Evolutionary conservation across 106 monocot genomes (phyloP).

Genomic region (Agapanthus africanus): DNA sequence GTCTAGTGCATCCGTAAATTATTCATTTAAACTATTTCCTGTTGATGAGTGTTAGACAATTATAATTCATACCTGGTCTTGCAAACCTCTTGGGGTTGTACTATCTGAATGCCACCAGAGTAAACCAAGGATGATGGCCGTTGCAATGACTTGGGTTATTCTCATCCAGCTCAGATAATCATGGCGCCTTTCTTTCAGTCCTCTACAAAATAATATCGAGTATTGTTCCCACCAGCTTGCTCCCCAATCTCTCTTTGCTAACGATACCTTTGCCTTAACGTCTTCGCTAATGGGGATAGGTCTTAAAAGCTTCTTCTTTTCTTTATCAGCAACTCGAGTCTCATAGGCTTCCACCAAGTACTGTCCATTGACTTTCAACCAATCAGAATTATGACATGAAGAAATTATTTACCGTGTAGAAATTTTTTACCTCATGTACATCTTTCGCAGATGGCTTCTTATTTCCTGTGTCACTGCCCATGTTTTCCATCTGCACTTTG

Average conservation of each 20-base stretch:
- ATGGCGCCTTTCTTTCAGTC: slow-evolving; percentile 77
- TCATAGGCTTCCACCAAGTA: slow-evolving; percentile 82
- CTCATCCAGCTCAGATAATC: slow-evolving; percentile 91
- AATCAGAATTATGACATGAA: no score
- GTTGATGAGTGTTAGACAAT: background rate
- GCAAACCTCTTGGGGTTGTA: slow-evolving; percentile 53
- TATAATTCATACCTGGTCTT: slow-evolving; percentile 66
- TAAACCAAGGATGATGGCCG: slow-evolving; percentile 71
- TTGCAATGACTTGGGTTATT: slow-evolving; percentile 79
- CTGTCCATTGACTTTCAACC: slow-evolving; percentile 30
- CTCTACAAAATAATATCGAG: slow-evolving; percentile 62
- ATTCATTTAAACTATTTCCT: background rate
- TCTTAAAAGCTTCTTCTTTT: slow-evolving; percentile 41
- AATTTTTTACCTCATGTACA: slow-evolving; percentile 56
- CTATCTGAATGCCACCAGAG: slow-evolving; percentile 85
- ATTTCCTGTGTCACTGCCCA: slow-evolving; percentile 29
- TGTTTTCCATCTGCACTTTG: slow-evolving; percentile 45
- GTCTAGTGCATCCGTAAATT: no score
- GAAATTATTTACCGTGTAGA: background rate
- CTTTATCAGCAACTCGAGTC: slow-evolving; percentile 50
- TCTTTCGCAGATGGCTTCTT: slow-evolving; percentile 49
- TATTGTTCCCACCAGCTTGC: slow-evolving; percentile 80
- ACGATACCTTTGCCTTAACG: slow-evolving; percentile 37
- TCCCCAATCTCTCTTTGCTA: slow-evolving; percentile 76
- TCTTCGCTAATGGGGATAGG: slow-evolving; percentile 50